Percentiles rank a stretch among this genome's conserved stretches.
Evolutionary conservation across 2,329 filamentous ascomycete species (phyloP).

Genomic region (Camillea tinctor): DNA sequence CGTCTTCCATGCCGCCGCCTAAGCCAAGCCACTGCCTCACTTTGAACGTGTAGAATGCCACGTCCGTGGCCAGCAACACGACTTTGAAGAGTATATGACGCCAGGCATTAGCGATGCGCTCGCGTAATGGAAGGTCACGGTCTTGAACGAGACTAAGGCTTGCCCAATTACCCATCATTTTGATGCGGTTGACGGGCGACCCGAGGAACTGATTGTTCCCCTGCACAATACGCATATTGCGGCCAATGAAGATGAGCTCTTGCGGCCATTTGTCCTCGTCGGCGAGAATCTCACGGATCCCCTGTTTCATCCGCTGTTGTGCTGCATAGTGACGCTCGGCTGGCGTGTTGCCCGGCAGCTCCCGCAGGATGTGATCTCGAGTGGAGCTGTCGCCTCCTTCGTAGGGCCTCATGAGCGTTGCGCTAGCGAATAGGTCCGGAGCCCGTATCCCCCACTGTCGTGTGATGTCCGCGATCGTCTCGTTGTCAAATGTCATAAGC

Average conservation of each 20-base stretch:
- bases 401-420: conserved; percentile 87
- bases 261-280: conserved; percentile 88
- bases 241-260: conserved; percentile 87
- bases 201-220: conserved; percentile 90
- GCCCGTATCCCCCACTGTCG: conserved; percentile 83
- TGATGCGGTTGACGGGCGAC: conserved; percentile 86
- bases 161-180: conserved; percentile 92
- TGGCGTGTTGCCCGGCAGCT: conserved; percentile 52
- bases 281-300: conserved; percentile 65
- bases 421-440: conserved; percentile 86
- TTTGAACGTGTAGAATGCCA: conserved; percentile 81
- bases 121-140: conserved; percentile 57
- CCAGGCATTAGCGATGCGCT: conserved; percentile 68
- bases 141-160: conserved; percentile 78
- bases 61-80: conserved; percentile 73
- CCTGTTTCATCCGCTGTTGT: conserved; percentile 80
- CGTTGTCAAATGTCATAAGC: conserved; percentile 90
- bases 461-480: conserved; percentile 70
- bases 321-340: conserved; percentile 84
- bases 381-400: conserved; percentile 75
- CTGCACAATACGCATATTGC: conserved; percentile 90
- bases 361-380: conserved; percentile 63
- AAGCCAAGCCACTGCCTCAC: conserved; percentile 72
- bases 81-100: conserved; percentile 78
- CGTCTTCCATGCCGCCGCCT: conserved; percentile 89